phyloP scores from a whole-genome alignment of 1,284 basidiomycete species.

The Tausonia pullulans region DNA sequence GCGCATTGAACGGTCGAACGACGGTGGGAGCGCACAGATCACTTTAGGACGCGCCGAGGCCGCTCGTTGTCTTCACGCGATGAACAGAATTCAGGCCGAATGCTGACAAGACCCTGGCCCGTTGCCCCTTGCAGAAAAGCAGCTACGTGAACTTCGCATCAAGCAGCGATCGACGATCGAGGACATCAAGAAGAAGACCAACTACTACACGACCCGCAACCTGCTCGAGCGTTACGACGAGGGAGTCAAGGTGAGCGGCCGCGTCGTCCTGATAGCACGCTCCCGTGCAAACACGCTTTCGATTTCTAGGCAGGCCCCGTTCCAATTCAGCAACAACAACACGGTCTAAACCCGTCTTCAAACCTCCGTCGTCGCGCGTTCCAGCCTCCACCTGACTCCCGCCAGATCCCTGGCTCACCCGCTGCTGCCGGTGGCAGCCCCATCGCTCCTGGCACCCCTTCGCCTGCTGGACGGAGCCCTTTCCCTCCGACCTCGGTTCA shows the following conservation, averaged over 20 bases:
- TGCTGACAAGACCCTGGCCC: no score
- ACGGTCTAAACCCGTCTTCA: not conserved
- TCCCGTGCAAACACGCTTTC: no score
- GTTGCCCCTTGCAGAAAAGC: conserved; percentile 50
- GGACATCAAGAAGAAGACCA: conserved; percentile 94
- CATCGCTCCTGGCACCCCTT: not conserved
- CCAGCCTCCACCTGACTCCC: conserved; percentile 10
- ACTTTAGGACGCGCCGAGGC: not conserved
- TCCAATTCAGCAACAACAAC: not conserved
- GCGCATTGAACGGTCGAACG: no score
- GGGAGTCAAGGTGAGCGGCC: conserved; percentile 27
- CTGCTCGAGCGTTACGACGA: conserved; percentile 88
- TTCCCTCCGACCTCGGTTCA: no score
- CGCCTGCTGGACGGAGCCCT: no score
- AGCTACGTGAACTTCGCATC: conserved; percentile 60
- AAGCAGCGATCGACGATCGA: conserved; percentile 79
- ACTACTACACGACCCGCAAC: conserved; percentile 82
- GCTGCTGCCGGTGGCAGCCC: not conserved
- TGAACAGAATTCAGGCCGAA: not conserved
- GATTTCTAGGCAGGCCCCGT: not conserved
- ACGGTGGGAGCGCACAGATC: not conserved
- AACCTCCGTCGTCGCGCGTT: conserved; percentile 11
- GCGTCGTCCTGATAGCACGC: not conserved
- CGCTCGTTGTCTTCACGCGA: not conserved
- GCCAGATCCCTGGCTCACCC: conserved; percentile 6